Percentiles rank a stretch among this genome's conserved stretches.
Evolutionary conservation across 768 basidiomycete genomes (phyloP).

Genomic region (Mycena olivaceomarginata): DNA sequence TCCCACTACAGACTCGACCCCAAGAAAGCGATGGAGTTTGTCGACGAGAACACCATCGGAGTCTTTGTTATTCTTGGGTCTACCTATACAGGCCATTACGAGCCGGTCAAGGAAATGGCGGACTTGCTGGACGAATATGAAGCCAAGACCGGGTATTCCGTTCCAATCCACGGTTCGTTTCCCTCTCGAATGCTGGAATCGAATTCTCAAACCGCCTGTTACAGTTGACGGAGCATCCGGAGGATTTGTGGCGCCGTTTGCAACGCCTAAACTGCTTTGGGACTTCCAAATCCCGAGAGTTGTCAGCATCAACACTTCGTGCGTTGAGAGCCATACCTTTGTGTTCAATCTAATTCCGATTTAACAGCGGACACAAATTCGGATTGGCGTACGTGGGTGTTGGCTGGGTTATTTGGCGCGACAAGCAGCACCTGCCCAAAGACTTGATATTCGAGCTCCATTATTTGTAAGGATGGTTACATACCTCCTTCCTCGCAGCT

Average conservation of each 20-base stretch:
- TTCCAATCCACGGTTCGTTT: conserved; percentile 84
- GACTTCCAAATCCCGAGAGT: conserved; percentile 80
- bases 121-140: conserved; percentile 82
- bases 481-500: background rate
- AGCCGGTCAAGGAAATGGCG: conserved; percentile 91
- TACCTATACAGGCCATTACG: conserved; percentile 83
- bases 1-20: conserved; percentile 75
- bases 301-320: conserved; percentile 76
- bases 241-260: conserved; percentile 82
- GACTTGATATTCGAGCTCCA: conserved; percentile 84
- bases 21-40: conserved; percentile 76
- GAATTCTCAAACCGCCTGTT: conserved; percentile 58
- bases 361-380: conserved; percentile 77
- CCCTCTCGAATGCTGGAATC: conserved; percentile 59
- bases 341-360: conserved; percentile 66
- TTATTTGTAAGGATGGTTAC: conserved; percentile 54
- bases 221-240: conserved; percentile 79
- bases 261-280: conserved; percentile 73
- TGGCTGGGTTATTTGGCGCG: conserved; percentile 84
- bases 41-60: conserved; percentile 87
- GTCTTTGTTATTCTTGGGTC: conserved; percentile 67
- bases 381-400: conserved; percentile 72
- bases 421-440: conserved; percentile 78
- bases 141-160: conserved; percentile 71
- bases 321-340: conserved; percentile 45